These are phyloP conservation scores for Monosporozyma yasuniensis DNA, from an alignment of 805 yeast species.

Conservation along the genomic window DNA sequence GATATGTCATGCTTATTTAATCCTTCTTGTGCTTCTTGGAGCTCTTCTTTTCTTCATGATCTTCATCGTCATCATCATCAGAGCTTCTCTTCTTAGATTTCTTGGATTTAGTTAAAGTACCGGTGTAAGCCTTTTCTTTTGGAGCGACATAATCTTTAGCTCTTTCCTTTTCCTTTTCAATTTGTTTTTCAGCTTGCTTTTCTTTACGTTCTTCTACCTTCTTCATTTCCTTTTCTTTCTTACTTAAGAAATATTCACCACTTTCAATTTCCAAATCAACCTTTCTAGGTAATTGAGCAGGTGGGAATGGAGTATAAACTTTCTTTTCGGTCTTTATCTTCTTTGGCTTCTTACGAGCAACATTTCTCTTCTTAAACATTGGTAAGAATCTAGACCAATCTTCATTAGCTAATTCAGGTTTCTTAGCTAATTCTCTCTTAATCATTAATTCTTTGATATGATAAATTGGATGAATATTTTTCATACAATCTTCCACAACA, in stretches of 20 bases:
- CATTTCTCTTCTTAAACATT: slow-evolving; percentile 91
- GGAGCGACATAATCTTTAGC: slow-evolving; percentile 81
- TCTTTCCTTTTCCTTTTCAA: slow-evolving; percentile 57
- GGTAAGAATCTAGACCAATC: slow-evolving; percentile 97
- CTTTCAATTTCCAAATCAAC: slow-evolving; percentile 93
- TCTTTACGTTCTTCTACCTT: slow-evolving; percentile 69
- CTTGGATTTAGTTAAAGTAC: slow-evolving; percentile 2
- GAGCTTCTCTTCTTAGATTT: slow-evolving; percentile 2
- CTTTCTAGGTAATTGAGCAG: slow-evolving; percentile 93
- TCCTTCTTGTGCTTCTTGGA: slow-evolving; percentile 3
- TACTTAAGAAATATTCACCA: slow-evolving; percentile 94
- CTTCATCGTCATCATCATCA: slow-evolving; percentile 1
- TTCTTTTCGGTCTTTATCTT: slow-evolving; percentile 53
- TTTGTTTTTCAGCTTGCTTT: slow-evolving; percentile 64
- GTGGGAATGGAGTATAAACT: slow-evolving; percentile 98
- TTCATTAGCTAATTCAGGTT: slow-evolving; percentile 90
- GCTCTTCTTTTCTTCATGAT: neutral
- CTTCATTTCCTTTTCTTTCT: slow-evolving; percentile 67
- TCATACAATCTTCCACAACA: slow-evolving; percentile 96
- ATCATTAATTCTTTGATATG: slow-evolving; percentile 97
- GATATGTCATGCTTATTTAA: neutral
- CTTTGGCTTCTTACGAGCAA: slow-evolving; percentile 83
- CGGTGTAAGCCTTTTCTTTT: slow-evolving; percentile 48
- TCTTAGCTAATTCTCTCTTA: slow-evolving; percentile 87
- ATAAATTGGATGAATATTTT: slow-evolving; percentile 93